Evolutionary conservation across 1,284 basidiomycete genomes (phyloP), one percentile per base, ranked within the genome.

Genomic region (Sanghuangporus weigelae): DNA sequence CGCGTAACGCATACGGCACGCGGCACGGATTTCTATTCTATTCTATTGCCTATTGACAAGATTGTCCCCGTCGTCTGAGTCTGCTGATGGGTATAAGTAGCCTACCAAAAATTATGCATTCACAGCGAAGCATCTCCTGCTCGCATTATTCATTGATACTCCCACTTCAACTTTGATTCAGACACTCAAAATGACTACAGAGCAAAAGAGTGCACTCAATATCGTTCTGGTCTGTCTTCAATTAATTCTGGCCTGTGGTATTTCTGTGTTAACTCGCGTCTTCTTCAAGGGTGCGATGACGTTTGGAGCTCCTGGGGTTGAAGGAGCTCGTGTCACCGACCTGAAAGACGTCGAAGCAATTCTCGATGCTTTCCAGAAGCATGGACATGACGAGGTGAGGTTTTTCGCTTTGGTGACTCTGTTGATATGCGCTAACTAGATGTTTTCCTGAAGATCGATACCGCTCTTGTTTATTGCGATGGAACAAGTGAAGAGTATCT

Each of bases 361-460:
- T 57, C 69, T 79, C 3, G 73, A 76, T 65, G 69, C 73, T 42
- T 74, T 77, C 65, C 72, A 75, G 38, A 63, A 64, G n/a, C 75
- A 77, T 63, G 77, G 78, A 0, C 75, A 78, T 64, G 68, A 62
- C 16, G 74, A 77, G 64, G 68, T 69, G 35, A 5, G 16, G 6
- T 16, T 16, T 44, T 16, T 46, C 44, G 16, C 14, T 7, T 46
- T 46, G 16, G 19, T 46, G 19, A 12, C 12, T 19, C 44, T 10
- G 11, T 16, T 42, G 44, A 46, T 16, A 46, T 46, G 19, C 21
- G 38, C 26, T 14, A 57, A 12, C 7, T n/a, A 12, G 35, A 16
- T 48, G 31, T n/a, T 21, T 44, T 26, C 31, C 10, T 53, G 19
- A 39, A 68, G 66, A 55, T 73, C 59, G 77, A 79, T 65, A 76